Evolutionary conservation across 2,329 filamentous ascomycete species (phyloP), one percentile per base, ranked within the genome.

Genomic region (Trichoderma brevicompactum): DNA sequence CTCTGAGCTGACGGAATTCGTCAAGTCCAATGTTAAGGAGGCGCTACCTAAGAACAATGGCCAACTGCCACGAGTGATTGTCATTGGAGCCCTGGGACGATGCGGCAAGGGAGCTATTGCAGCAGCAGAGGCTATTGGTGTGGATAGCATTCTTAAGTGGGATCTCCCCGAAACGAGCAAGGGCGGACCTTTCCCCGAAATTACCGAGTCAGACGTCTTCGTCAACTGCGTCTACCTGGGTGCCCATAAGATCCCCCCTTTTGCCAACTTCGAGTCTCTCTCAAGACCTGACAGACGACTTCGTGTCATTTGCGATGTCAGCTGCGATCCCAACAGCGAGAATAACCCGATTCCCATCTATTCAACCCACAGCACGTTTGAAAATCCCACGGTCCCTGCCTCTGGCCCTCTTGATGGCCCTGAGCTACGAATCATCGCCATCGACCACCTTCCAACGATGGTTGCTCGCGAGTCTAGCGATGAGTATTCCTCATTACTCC

Each of bases 391-490:
- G 3, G n/a, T 62, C n/a, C 12, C 56, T 10, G 34, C 28, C 5
- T 93, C 92, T 17, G 76, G 85, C 82, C 63, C 84, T 79, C 72
- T 83, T 76, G 72, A 79, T 49, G 81, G 80, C 58, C 86, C 89
- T 0, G 82, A 85, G 10, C 78, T 96, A 67, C 88, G 85, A 58
- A 90, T 96, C 69, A 95, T 96, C 77, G 90, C 87, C 73, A 94
- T 94, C 73, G 91, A 94, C 75, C 91, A 94, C 75, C 82, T 94
- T 65, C 91, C 91, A 5, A 90, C 87, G 62, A 83, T 96, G 67
- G 83, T 97, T 43, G 91, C 93, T 1, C 83, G 93, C 65, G 93
- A 97, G 79, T 88, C 92, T 23, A 91, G 87, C 43, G 92, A 97
- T 79, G 89, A 89, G 41, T 97, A 96, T 81, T 91, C 88, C 76